A percentile compares a stretch with the other conserved stretches of the same genome.
Evolutionary conservation across 2,329 filamentous ascomycete genomes (phyloP).

Genomic region (Exophiala sp.): DNA sequence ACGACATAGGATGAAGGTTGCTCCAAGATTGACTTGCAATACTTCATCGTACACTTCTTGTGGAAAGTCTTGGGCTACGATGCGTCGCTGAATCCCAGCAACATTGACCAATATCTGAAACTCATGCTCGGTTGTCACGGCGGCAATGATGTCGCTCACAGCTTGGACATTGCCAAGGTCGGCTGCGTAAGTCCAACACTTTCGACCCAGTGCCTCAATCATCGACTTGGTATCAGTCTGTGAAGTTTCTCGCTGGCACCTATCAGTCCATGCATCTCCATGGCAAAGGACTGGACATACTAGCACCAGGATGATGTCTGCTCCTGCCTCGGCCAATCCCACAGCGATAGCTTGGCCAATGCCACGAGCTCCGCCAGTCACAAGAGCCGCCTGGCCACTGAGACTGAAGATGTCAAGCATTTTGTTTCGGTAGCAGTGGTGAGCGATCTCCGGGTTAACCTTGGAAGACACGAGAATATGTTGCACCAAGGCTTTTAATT

Average conservation of each 20-base stretch:
- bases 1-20: slow-evolving; percentile 36
- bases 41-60: slow-evolving; percentile 36
- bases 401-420: slow-evolving; percentile 17
- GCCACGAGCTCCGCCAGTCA: slow-evolving; percentile 45
- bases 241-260: background rate
- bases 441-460: too few species aligned
- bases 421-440: too few species aligned
- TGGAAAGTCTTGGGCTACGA: slow-evolving; percentile 57
- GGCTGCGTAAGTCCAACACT: slow-evolving; percentile 14
- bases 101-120: slow-evolving; percentile 3
- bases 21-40: slow-evolving; percentile 36
- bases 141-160: slow-evolving; percentile 5
- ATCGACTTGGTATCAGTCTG: slow-evolving; percentile 6
- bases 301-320: slow-evolving; percentile 43
- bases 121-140: background rate
- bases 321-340: slow-evolving; percentile 44
- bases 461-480: too few species aligned
- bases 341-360: slow-evolving; percentile 46
- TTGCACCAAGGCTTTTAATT: too few species aligned
- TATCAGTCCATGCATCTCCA: background rate
- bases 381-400: slow-evolving; percentile 39
- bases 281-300: slow-evolving; percentile 21
- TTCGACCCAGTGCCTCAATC: slow-evolving; percentile 13
- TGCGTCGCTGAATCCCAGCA: background rate
- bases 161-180: slow-evolving; percentile 9